These are phyloP conservation scores for Hansenula sp. DNA, from an alignment of 1,139 yeast genomes.

Conservation along the genomic window DNA sequence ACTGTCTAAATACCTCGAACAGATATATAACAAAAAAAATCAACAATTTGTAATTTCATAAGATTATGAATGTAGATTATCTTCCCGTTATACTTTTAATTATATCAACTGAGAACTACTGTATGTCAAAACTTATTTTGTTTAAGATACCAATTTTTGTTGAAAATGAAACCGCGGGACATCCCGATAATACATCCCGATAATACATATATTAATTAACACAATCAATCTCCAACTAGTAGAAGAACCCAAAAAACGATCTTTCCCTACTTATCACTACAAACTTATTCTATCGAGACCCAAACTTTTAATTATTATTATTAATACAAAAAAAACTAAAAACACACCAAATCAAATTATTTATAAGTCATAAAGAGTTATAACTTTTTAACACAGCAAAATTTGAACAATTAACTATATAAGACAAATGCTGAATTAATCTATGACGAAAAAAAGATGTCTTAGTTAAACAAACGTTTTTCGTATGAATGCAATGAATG, in stretches of 20 bases:
- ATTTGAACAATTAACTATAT: not conserved
- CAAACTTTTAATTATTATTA: not conserved
- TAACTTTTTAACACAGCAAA: not conserved
- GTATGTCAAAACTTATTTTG: not conserved
- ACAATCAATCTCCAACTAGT: no score
- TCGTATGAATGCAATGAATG: slow-evolving; percentile 95
- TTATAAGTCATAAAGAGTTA: not conserved
- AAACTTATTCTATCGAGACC: not conserved
- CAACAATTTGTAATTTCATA: slow-evolving; percentile 1
- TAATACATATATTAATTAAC: no score
- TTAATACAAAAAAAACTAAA: not conserved
- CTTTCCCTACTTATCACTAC: slow-evolving; percentile 2
- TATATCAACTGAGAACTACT: not conserved
- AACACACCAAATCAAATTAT: not conserved
- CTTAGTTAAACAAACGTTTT: slow-evolving; percentile 88
- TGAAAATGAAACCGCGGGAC: no score
- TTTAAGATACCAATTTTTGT: no score
- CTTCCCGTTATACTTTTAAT: no score
- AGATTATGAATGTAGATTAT: not conserved
- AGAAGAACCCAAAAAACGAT: no score
- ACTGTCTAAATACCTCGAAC: slow-evolving; percentile 46
- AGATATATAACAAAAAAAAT: not conserved
- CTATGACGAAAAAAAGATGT: not conserved
- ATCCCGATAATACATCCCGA: no score
- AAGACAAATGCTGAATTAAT: not conserved